A percentile compares a stretch with the other conserved stretches of the same genome.
Evolutionary conservation across 495 filamentous ascomycete genomes (phyloP).

Genomic region (Lasiosphaeria hispida): DNA sequence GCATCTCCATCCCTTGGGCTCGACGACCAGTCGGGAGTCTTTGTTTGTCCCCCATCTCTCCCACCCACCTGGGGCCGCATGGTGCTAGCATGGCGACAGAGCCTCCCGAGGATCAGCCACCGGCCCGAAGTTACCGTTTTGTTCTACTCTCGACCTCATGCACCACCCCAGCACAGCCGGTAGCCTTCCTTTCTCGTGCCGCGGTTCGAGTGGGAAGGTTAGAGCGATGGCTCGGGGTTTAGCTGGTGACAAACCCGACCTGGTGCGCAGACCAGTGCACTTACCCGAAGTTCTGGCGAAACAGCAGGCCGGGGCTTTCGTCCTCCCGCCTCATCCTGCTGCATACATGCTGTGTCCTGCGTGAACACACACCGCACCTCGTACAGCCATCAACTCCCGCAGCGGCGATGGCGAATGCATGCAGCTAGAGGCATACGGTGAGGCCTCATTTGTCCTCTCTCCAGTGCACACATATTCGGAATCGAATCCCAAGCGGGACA

Average conservation of each 20-base stretch:
- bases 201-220: background rate
- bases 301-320: background rate
- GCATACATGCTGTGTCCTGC: background rate
- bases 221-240: background rate
- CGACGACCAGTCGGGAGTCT: no score
- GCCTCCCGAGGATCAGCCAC: conserved; percentile 2
- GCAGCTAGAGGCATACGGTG: background rate
- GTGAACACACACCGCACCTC: no score
- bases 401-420: no score
- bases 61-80: background rate
- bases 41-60: background rate
- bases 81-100: background rate
- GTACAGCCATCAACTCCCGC: no score
- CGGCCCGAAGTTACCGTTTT: background rate
- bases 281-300: conserved; percentile 2
- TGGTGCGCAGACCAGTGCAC: no score
- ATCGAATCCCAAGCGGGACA: background rate
- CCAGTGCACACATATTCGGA: background rate
- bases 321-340: background rate
- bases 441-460: background rate
- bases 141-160: background rate
- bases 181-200: background rate
- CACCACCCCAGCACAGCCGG: background rate
- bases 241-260: background rate
- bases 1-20: no score